Percentiles rank a stretch among this genome's conserved stretches.
Conservation (phyloP, 257 asterid genomes). For the Nicotiana benthamiana region DNA sequence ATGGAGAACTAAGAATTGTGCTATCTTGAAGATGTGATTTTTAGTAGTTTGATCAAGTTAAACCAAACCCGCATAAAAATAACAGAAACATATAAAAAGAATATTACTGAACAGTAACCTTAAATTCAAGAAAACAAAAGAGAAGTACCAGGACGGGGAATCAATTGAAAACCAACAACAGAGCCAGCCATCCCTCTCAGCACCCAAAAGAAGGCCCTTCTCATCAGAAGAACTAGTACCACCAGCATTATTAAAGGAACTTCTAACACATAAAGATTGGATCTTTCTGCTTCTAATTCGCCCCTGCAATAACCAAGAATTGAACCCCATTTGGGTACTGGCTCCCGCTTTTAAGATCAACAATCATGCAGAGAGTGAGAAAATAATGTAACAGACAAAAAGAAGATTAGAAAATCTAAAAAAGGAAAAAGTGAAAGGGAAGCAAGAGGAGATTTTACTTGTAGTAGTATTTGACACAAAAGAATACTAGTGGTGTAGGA, state of each 20-base stretch:
- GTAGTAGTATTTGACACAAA: not conserved
- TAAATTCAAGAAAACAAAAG: not conserved
- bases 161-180: slow-evolving; percentile 57
- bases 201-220: slow-evolving; percentile 33
- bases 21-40: not conserved
- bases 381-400: not conserved
- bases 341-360: not conserved
- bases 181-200: slow-evolving; percentile 53
- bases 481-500: not conserved
- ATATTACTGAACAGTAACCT: not conserved
- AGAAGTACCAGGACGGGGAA: slow-evolving; percentile 56
- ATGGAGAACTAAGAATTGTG: not conserved
- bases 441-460: not conserved
- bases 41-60: not conserved
- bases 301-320: slow-evolving; percentile 18
- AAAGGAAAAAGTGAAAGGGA: not conserved
- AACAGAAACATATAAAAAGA: not conserved
- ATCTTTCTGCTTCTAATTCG: slow-evolving; percentile 17
- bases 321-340: slow-evolving; percentile 37
- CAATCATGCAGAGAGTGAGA: not conserved
- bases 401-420: slow-evolving; percentile 25
- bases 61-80: not conserved
- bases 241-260: slow-evolving; percentile 16
- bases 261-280: slow-evolving; percentile 26
- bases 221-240: slow-evolving; percentile 20